Conservation (phyloP, 805 yeast genomes). For the Barnettozyma populi region DNA sequence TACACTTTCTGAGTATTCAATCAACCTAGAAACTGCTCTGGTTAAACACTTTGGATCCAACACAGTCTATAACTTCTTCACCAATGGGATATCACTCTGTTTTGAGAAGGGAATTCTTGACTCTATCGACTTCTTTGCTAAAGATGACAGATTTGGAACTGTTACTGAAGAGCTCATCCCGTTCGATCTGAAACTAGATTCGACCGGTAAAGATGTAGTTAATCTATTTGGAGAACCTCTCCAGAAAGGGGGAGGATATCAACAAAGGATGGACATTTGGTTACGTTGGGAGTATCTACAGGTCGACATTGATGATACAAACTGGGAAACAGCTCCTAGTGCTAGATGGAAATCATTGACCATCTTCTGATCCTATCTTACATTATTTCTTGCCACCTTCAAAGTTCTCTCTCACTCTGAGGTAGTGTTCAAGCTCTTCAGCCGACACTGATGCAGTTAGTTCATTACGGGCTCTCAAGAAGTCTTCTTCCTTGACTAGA, state of each 20-base stretch:
- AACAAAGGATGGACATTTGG: slow-evolving; percentile 33
- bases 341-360: slow-evolving; percentile 28
- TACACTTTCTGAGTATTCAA: background rate
- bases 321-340: slow-evolving; percentile 31
- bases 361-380: slow-evolving; percentile 3
- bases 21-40: background rate
- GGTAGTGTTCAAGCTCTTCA: slow-evolving; percentile 80
- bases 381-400: slow-evolving; percentile 48
- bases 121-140: slow-evolving; percentile 31
- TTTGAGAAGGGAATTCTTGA: slow-evolving; percentile 22
- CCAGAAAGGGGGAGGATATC: slow-evolving; percentile 37
- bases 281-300: slow-evolving; percentile 33
- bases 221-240: slow-evolving; percentile 34
- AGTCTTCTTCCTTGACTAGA: slow-evolving; percentile 64
- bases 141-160: slow-evolving; percentile 17
- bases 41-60: slow-evolving; percentile 2
- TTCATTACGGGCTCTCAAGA: slow-evolving; percentile 65
- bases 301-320: slow-evolving; percentile 30
- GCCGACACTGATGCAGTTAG: slow-evolving; percentile 82
- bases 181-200: slow-evolving; percentile 11
- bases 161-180: slow-evolving; percentile 17
- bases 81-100: slow-evolving; percentile 22
- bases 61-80: slow-evolving; percentile 20
- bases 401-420: slow-evolving; percentile 71
- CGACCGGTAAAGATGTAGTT: slow-evolving; percentile 29